These are phyloP conservation scores for Xanthoconium stramineum DNA, from an alignment of 768 basidiomycete genomes.

Conservation along the genomic window DNA sequence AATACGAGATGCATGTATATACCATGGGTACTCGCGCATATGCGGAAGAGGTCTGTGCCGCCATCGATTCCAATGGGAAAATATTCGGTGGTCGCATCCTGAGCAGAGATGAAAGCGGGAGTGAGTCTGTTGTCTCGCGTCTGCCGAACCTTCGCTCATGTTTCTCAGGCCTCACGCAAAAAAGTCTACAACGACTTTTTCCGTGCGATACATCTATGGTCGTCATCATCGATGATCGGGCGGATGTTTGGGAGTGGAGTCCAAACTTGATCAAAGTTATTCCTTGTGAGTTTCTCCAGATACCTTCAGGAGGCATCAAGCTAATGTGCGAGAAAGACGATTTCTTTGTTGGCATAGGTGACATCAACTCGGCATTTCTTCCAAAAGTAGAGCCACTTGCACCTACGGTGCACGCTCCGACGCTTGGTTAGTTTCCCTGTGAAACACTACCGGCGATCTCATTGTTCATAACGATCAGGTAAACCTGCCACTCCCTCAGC, in stretches of 20 bases:
- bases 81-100: constrained; percentile 86
- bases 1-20: constrained; percentile 99
- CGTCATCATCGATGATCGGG: constrained; percentile 97
- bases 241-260: constrained; percentile 98
- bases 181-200: constrained; percentile 88
- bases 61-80: constrained; percentile 85
- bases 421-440: constrained; percentile 19
- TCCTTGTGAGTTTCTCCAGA: constrained; percentile 63
- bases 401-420: constrained; percentile 22
- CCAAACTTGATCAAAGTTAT: constrained; percentile 96
- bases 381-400: constrained; percentile 64
- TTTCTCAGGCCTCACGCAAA: constrained; percentile 76
- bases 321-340: constrained; percentile 58
- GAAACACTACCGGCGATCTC: not conserved
- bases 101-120: constrained; percentile 94
- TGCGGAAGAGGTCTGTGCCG: constrained; percentile 90
- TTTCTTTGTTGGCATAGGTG: constrained; percentile 97
- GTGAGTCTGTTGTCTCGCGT: constrained; percentile 46
- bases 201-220: constrained; percentile 99
- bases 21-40: constrained; percentile 99
- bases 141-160: constrained; percentile 11
- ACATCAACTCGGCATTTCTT: constrained; percentile 94
- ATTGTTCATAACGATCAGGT: constrained; percentile 19
- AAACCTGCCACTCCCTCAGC: constrained; percentile 13
- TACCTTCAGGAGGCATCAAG: not conserved